Evolutionary conservation across 495 filamentous ascomycete species (phyloP).

Genomic region (Podospora australis): DNA sequence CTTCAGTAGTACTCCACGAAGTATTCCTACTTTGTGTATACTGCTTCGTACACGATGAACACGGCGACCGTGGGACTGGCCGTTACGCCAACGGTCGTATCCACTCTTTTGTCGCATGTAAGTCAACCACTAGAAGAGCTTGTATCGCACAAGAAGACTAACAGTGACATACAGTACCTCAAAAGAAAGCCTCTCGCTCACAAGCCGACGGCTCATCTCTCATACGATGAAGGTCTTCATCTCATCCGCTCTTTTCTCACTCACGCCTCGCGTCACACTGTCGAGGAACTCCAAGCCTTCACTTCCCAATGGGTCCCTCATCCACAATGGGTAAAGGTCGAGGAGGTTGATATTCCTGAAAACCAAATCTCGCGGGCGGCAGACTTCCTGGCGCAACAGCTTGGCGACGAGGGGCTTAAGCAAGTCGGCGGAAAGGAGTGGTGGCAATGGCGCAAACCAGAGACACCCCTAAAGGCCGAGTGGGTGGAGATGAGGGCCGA

Average conservation of each 20-base stretch:
- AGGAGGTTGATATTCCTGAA: constrained; percentile 63
- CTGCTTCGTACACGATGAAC: constrained; percentile 45
- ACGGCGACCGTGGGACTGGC: constrained; percentile 66
- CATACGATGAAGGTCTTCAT: constrained; percentile 90
- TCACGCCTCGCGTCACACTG: constrained; percentile 76
- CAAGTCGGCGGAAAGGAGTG: constrained; percentile 75
- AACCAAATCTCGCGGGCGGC: constrained; percentile 57
- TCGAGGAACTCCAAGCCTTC: constrained; percentile 89
- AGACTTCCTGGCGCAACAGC: constrained; percentile 53
- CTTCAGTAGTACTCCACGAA: neutral
- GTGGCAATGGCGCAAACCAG: constrained; percentile 83
- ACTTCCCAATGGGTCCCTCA: constrained; percentile 83
- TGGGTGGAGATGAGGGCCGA: constrained; percentile 94
- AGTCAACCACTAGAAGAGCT: constrained; percentile 24
- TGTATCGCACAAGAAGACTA: neutral
- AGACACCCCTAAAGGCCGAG: constrained; percentile 65
- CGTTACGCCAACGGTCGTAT: constrained; percentile 70
- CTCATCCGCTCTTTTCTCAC: constrained; percentile 77
- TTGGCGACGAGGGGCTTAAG: constrained; percentile 67
- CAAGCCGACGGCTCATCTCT: constrained; percentile 79
- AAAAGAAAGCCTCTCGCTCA: constrained; percentile 66
- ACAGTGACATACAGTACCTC: constrained; percentile 54
- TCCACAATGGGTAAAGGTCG: constrained; percentile 79
- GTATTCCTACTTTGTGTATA: too few species aligned
- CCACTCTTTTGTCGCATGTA: constrained; percentile 75